Evolutionary conservation across 306 rosid species (phyloP), one percentile per base, ranked within the genome.

Genomic region (Vicia faba): DNA sequence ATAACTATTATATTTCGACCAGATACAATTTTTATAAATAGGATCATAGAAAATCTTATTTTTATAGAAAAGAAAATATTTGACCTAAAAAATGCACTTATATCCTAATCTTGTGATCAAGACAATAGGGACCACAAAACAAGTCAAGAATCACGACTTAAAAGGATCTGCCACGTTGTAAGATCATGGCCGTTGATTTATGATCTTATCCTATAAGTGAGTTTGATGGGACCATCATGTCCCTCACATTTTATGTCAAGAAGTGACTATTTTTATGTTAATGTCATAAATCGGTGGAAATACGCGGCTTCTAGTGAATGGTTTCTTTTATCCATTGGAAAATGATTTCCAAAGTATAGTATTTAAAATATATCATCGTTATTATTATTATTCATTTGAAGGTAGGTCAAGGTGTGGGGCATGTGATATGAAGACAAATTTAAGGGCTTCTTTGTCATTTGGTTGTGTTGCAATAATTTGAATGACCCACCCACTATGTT

Each of bases 281-380:
- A 35, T 54, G 56, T 14, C 11, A 35, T 35, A 35, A 11, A 19
- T 2, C 8, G 13, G 1, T 35, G 65, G 69, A 29, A 50, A 64
- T 79, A 83, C 83, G 88, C 88, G 88, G 91, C 88, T 63, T 68
- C 58, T 0, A 18, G 91, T 46, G 60, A 63, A 68, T 77, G 82
- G 79, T 73, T 66, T 25, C 41, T 1, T n/a, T 11, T 0, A 8
- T 2, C 8, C 11, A 53, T 5, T 51, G 49, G 4, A 33, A 45
- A 66, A 59, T 63, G 64, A 74, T 74, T 74, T 72, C 19, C 35
- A n/a, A 12, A 20, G 5, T 14, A 51, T 33, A 1, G 44, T 58
- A 13, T 0, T 8, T 9, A 46, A 25, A 25, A 1, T 25, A 1
- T 33, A 6, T 20, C 23, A 33, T 33, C 2, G 5, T 33, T 1